Evolutionary conservation across 2,329 filamentous ascomycete species (phyloP), one percentile per base, ranked within the genome.

Genomic region (Fusarium torreyae): DNA sequence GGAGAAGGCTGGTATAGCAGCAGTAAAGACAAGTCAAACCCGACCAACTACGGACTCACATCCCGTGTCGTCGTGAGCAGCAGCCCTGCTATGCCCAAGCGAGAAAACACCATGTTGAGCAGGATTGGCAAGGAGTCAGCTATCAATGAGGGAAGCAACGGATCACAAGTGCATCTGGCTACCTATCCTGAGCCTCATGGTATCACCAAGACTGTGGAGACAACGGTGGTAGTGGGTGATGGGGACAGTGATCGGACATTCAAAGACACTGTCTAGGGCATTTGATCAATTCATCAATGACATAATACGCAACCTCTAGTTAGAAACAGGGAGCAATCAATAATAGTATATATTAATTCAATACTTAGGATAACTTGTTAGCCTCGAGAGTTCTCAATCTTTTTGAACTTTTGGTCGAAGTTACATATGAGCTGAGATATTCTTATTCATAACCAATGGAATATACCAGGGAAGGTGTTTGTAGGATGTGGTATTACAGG

Each of bases 161-260:
- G 60, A 20, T 68, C 63, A 0, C 53, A 71, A 28, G 50, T 71
- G 4, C 56, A 70, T 15, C 43, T 70, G 3, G 57, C 68, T 0
- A 58, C 42, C 3, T 53, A 49, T 17, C 50, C 66, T 0, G 43
- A 53, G 17, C 66, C 67, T 1, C 46, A 69, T 20, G 58, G 66
- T 0, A 70, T 69, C 24, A 69, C 66, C 1, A 69, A 63, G 10
- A 70, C 67, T 4, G 43, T 70, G 15, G 66, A 70, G 51, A 70
- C 62, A 5, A 69, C 62, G 2, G 48, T 70, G 6, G 50, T 63
- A 4, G 62, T 66, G 20, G 62, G 53, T n/a, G 51, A 56, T 31
- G 57, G 52, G 9, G 48, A 52, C 3, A 68, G 65, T 17, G 57
- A 68, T 9, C 34, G 39, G 8, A 46, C 58, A 7, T 63, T 48